These are phyloP conservation scores for Penicillium sp. DNA, from an alignment of 2,329 filamentous ascomycete genomes.

Conservation along the genomic window DNA sequence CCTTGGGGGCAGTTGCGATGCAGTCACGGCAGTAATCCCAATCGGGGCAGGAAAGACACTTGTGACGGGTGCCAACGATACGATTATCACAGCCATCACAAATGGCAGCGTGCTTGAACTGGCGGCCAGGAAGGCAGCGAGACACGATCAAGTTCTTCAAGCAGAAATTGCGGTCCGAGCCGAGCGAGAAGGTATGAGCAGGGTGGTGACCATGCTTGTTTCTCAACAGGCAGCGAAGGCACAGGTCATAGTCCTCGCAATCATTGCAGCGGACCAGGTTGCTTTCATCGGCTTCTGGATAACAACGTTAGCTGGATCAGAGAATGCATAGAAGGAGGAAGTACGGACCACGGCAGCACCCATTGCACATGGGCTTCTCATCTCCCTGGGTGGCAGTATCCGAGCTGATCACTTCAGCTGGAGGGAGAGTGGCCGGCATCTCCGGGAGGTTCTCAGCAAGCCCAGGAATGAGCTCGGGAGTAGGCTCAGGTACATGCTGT, in stretches of 20 bases:
- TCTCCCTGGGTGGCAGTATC: slow-evolving; percentile 18
- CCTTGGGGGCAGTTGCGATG: slow-evolving; percentile 61
- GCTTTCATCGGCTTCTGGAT: slow-evolving; percentile 65
- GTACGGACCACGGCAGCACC: slow-evolving; percentile 59
- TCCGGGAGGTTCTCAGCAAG: slow-evolving; percentile 19
- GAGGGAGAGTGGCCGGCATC: slow-evolving; percentile 21
- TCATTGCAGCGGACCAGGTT: slow-evolving; percentile 80
- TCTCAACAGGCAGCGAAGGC: slow-evolving; percentile 72
- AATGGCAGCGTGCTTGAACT: slow-evolving; percentile 78
- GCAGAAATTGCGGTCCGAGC: slow-evolving; percentile 50
- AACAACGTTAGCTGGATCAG: slow-evolving; percentile 23
- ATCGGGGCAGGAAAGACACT: slow-evolving; percentile 94
- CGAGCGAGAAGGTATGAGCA: slow-evolving; percentile 71
- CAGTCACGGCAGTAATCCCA: slow-evolving; percentile 92
- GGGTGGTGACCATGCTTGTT: slow-evolving; percentile 89
- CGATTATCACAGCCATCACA: slow-evolving; percentile 92
- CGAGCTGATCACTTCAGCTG: slow-evolving; percentile 1
- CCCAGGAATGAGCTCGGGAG: slow-evolving; percentile 1
- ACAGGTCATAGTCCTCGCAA: slow-evolving; percentile 92
- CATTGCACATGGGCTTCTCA: slow-evolving; percentile 57
- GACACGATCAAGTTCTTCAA: slow-evolving; percentile 62
- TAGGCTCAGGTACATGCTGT: not conserved
- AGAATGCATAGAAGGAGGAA: not conserved
- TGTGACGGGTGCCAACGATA: slow-evolving; percentile 87
- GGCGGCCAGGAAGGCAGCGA: slow-evolving; percentile 76